phyloP scores from a whole-genome alignment of 2,329 filamentous ascomycete genomes.

The Talaromyces sp. region DNA sequence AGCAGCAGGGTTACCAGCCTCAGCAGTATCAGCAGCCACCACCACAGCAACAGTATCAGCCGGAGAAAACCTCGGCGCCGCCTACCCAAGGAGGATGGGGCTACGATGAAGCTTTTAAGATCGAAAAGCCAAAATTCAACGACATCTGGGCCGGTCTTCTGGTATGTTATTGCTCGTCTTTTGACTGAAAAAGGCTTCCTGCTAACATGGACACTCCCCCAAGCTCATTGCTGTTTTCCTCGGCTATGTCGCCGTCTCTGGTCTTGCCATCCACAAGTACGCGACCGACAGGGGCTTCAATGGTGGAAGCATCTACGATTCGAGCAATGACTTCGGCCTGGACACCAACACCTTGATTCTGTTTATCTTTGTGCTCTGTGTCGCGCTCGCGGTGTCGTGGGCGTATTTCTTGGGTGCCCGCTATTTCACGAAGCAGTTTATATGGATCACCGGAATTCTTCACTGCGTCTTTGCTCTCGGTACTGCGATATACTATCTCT shows the following conservation, averaged over 20 bases:
- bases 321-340: conserved; percentile 61
- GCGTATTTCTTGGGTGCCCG: conserved; percentile 71
- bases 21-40: conserved; percentile 4
- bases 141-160: conserved; percentile 85
- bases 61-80: conserved; percentile 11
- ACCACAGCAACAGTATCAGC: conserved; percentile 22
- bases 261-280: conserved; percentile 70
- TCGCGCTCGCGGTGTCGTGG: conserved; percentile 70
- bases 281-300: conserved; percentile 56
- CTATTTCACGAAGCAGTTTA: conserved; percentile 79
- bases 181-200: neutral
- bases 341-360: conserved; percentile 81
- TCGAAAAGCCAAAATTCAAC: conserved; percentile 81
- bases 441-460: conserved; percentile 86
- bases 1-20: conserved; percentile 13
- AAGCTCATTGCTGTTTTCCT: conserved; percentile 65
- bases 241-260: conserved; percentile 73
- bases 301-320: conserved; percentile 69
- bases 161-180: conserved; percentile 34
- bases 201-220: neutral
- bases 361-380: conserved; percentile 70
- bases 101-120: conserved; percentile 77
- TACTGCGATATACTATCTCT: conserved; percentile 81
- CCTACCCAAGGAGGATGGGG: conserved; percentile 27
- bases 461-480: conserved; percentile 81